Evolutionary conservation across 495 filamentous ascomycete genomes (phyloP).

Genomic region (Physcia stellaris): DNA sequence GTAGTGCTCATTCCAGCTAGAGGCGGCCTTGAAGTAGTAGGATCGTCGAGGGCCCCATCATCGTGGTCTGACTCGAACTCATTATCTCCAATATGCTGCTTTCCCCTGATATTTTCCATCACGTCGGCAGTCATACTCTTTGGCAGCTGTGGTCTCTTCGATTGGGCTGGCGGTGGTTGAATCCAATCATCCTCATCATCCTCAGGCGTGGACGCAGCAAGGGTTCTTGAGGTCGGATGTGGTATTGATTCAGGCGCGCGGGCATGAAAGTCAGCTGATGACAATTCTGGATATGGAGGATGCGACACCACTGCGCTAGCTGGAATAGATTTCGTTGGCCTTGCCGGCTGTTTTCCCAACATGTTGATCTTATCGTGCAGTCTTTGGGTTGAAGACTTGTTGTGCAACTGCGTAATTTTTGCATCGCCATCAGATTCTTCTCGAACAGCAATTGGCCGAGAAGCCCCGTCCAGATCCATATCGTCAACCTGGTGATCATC

Average conservation of each 20-base stretch:
- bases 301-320: constrained; percentile 29
- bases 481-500: constrained; percentile 41
- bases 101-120: constrained; percentile 40
- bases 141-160: constrained; percentile 27
- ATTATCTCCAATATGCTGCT: constrained; percentile 23
- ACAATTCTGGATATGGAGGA: constrained; percentile 42
- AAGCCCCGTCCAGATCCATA: not conserved
- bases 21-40: constrained; percentile 4
- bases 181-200: constrained; percentile 79
- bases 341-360: constrained; percentile 68
- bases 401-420: constrained; percentile 45
- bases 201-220: not conserved
- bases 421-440: constrained; percentile 26
- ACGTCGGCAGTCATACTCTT: constrained; percentile 47
- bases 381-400: constrained; percentile 80
- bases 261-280: constrained; percentile 25
- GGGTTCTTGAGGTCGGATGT: constrained; percentile 15
- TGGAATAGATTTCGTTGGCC: constrained; percentile 58
- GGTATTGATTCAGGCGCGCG: constrained; percentile 16
- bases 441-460: constrained; percentile 6
- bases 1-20: constrained; percentile 1
- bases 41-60: constrained; percentile 4
- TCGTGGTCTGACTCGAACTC: constrained; percentile 21
- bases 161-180: constrained; percentile 35
- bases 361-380: constrained; percentile 88